These are phyloP conservation scores for Margaritispora aquatica DNA, from an alignment of 495 filamentous ascomycete species.

Conservation along the genomic window DNA sequence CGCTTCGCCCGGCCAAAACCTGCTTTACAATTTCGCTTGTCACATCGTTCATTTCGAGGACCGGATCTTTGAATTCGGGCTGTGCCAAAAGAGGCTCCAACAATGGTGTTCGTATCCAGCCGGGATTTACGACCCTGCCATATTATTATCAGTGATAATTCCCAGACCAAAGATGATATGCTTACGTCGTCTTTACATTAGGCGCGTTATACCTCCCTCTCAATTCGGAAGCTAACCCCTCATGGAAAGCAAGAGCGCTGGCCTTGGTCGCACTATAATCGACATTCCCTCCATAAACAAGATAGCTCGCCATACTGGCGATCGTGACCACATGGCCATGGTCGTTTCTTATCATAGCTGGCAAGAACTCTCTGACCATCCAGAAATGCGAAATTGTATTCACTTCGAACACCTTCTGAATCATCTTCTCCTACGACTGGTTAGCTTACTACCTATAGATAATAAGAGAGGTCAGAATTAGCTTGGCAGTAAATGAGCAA, in stretches of 20 bases:
- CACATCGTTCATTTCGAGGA: conserved; percentile 55
- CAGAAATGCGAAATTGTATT: conserved; percentile 65
- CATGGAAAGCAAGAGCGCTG: conserved; percentile 60
- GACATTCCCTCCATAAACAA: conserved; percentile 53
- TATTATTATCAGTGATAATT: background rate
- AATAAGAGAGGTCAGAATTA: too few species aligned
- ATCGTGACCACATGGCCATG: conserved; percentile 71
- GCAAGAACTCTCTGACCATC: conserved; percentile 58
- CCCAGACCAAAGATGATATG: conserved; percentile 18
- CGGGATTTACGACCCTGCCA: conserved; percentile 10
- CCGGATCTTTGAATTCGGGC: conserved; percentile 40
- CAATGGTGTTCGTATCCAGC: conserved; percentile 18
- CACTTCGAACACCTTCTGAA: conserved; percentile 60
- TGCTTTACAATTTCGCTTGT: conserved; percentile 52
- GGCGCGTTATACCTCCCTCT: conserved; percentile 52
- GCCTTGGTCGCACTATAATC: conserved; percentile 66
- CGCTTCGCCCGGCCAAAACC: conserved; percentile 51
- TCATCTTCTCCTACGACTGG: too few species aligned
- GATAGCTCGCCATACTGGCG: conserved; percentile 50
- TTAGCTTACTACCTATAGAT: too few species aligned
- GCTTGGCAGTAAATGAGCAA: too few species aligned
- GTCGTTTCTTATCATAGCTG: conserved; percentile 53
- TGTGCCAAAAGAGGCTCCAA: background rate
- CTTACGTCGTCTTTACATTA: conserved; percentile 57
- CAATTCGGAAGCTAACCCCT: conserved; percentile 60